These are phyloP conservation scores for Dryas alaskensis DNA, from an alignment of 306 rosid genomes.

Conservation along the genomic window DNA sequence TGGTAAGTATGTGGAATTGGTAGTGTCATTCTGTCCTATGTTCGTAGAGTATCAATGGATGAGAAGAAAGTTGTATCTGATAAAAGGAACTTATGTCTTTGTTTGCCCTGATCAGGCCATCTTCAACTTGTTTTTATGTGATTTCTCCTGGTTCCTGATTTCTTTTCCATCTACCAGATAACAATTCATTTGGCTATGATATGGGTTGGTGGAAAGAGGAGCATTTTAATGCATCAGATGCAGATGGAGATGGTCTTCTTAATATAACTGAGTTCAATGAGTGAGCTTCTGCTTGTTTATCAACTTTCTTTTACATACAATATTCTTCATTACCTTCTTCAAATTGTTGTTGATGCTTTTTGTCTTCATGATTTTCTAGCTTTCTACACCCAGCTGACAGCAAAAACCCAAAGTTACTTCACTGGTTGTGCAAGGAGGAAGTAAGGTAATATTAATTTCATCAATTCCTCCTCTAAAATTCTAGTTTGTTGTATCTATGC, in stretches of 20 bases:
- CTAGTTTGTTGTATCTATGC: background rate
- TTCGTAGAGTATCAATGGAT: background rate
- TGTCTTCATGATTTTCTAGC: slow-evolving; percentile 37
- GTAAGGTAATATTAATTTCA: slow-evolving; percentile 52
- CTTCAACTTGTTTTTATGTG: background rate
- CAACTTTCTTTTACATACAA: slow-evolving; percentile 9
- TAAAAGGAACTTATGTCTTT: background rate
- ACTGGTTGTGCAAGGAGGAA: slow-evolving; percentile 94
- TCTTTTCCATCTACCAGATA: slow-evolving; percentile 39
- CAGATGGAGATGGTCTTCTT: slow-evolving; percentile 71
- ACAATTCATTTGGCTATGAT: slow-evolving; percentile 73
- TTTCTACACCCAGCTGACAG: slow-evolving; percentile 95
- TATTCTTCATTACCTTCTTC: slow-evolving; percentile 10
- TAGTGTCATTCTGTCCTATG: background rate
- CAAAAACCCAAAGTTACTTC: slow-evolving; percentile 67
- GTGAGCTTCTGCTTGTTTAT: slow-evolving; percentile 52
- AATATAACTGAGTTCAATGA: slow-evolving; percentile 88
- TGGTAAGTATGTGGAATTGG: background rate
- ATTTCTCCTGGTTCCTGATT: slow-evolving; percentile 27
- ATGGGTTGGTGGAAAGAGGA: slow-evolving; percentile 99
- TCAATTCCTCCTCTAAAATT: slow-evolving; percentile 15
- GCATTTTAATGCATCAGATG: slow-evolving; percentile 92
- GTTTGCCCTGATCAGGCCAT: background rate
- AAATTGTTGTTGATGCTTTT: slow-evolving; percentile 14
- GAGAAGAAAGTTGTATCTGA: background rate